Evolutionary conservation across 192 early-diverging fungal genomes (phyloP).

Genomic region (Chytriomyces sp.): DNA sequence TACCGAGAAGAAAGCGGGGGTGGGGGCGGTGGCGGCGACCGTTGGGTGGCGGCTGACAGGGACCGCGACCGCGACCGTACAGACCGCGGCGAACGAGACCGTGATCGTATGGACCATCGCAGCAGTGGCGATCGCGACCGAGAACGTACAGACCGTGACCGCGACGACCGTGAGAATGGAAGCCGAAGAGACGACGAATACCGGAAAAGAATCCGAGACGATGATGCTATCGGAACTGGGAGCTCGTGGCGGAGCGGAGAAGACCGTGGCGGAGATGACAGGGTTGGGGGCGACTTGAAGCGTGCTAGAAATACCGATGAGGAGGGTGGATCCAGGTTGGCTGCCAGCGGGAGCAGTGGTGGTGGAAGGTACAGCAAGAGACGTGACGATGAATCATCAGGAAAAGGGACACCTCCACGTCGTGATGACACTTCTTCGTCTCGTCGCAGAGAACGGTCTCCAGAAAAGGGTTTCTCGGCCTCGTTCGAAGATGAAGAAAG

Average conservation of each 20-base stretch:
- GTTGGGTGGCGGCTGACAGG: not conserved
- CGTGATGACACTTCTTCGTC: not conserved
- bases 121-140: slow-evolving; percentile 5
- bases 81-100: slow-evolving; percentile 6
- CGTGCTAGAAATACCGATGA: slow-evolving; percentile 23
- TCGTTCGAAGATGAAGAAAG: slow-evolving; percentile 26
- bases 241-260: slow-evolving; percentile 5
- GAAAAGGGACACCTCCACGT: not conserved
- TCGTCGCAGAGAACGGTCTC: slow-evolving; percentile 22
- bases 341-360: not conserved
- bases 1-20: not conserved
- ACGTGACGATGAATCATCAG: slow-evolving; percentile 6
- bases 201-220: not conserved
- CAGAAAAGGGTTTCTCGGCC: slow-evolving; percentile 3
- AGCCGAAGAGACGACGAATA: slow-evolving; percentile 1
- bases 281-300: slow-evolving; percentile 16
- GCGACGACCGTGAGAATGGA: not conserved
- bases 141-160: not conserved
- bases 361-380: slow-evolving; percentile 30
- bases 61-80: slow-evolving; percentile 4
- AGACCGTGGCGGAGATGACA: slow-evolving; percentile 9
- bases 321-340: not conserved
- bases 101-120: not conserved
- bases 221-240: slow-evolving; percentile 1
- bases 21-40: not conserved